Conservation (phyloP, 1,284 basidiomycete species). For the Cronartium quercuum region DNA sequence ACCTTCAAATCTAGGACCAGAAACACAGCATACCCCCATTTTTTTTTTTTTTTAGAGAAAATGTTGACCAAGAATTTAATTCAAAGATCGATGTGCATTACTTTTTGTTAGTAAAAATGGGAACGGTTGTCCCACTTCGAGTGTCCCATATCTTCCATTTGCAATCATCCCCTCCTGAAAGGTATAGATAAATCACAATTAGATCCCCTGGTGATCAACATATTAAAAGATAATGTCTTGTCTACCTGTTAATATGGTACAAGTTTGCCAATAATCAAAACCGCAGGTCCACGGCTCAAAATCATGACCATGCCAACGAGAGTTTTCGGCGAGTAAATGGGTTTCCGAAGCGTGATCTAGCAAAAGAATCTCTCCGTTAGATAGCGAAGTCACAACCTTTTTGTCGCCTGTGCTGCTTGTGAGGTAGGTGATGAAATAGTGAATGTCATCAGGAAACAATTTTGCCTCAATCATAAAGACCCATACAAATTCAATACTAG, state of each 20-base stretch:
- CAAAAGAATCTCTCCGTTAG: conserved; percentile 19
- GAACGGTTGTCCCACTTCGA: conserved; percentile 59
- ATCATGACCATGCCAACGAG: conserved; percentile 77
- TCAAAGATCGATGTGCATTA: conserved; percentile 48
- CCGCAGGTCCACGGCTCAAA: conserved; percentile 90
- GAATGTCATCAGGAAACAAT: neutral
- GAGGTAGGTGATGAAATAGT: neutral
- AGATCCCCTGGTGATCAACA: too few relatives aligned
- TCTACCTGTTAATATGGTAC: conserved; percentile 76
- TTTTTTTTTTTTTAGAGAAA: neutral
- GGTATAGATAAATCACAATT: neutral
- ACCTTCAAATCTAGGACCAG: conserved; percentile 66
- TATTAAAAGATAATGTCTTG: neutral
- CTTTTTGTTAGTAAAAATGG: conserved; percentile 69
- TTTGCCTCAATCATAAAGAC: too few relatives aligned
- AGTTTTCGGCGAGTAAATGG: neutral
- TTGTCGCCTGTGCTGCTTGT: neutral
- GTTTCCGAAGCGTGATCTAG: neutral
- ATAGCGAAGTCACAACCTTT: conserved; percentile 12
- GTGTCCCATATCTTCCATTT: conserved; percentile 87
- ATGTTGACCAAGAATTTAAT: too few relatives aligned
- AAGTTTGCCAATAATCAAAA: conserved; percentile 76
- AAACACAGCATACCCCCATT: conserved; percentile 3
- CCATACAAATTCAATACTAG: too few relatives aligned
- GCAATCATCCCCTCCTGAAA: conserved; percentile 82